Conservation (phyloP, 2,329 filamentous ascomycete genomes). For the Cordyceps tenuipes region DNA sequence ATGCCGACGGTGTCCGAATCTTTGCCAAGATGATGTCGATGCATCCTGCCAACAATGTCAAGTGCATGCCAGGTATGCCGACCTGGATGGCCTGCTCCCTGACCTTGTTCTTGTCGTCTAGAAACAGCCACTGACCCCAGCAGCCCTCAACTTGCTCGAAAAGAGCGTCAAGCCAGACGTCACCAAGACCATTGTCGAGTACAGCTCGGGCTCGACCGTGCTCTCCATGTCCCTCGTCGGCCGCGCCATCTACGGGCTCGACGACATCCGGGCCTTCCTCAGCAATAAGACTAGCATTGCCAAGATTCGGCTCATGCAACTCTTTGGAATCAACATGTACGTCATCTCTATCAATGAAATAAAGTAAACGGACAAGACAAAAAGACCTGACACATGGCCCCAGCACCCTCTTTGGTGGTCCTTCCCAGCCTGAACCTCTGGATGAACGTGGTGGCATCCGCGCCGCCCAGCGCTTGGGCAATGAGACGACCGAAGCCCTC, state of each 20-base stretch:
- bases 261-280: constrained; percentile 46
- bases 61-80: constrained; percentile 46
- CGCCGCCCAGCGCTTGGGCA: constrained; percentile 33
- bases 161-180: constrained; percentile 28
- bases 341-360: not conserved
- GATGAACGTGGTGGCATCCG: constrained; percentile 47
- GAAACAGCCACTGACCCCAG: constrained; percentile 13
- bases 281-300: constrained; percentile 49
- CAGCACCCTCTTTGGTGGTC: constrained; percentile 49
- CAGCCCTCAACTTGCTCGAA: constrained; percentile 42
- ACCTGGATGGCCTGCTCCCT: not conserved
- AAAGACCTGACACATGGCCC: not conserved
- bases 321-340: constrained; percentile 48
- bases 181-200: constrained; percentile 48
- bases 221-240: constrained; percentile 50
- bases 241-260: constrained; percentile 40
- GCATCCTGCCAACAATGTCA: constrained; percentile 58
- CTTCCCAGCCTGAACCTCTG: constrained; percentile 46
- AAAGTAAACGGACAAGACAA: not conserved
- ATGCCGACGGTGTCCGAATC: constrained; percentile 49
- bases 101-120: not conserved
- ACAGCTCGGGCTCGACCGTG: constrained; percentile 54
- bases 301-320: constrained; percentile 48
- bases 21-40: constrained; percentile 60
- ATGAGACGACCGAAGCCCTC: constrained; percentile 32